Base-by-base conservation (phyloP, 2,329 filamentous ascomycete genomes). In the Ophiocordyceps camponoti-floridani region DNA sequence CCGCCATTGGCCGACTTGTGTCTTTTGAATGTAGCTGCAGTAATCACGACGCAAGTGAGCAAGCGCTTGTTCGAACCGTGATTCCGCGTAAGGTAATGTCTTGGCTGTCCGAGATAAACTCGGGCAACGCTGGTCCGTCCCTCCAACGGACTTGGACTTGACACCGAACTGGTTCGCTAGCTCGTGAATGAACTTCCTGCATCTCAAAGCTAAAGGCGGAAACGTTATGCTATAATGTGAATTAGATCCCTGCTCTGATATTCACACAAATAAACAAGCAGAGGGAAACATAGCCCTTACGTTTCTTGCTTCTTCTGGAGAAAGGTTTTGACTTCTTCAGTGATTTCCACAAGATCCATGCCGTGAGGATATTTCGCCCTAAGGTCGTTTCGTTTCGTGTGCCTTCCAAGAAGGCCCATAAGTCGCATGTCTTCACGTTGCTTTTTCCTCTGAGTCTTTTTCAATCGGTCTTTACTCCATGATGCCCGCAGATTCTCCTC, bases 111-210 rank as follows among this genome's bases (percentile, higher is more conserved):
- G 86, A 50, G 80, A 79, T 2, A 96, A 69, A 1, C 84, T 71
- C 0, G 87, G 83, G 51, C 84, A 85, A 27, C 91, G 78, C 43
- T 76, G 72, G 19, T 74, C 71, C 8, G 81, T 86, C 43, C 73
- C 73, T 2, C 89, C 89, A 18, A 75, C 73, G 0, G 88, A 95
- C 56, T 88, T 85, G 3, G 88, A 94, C 50, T 82, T 89, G 47
- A 96, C 65, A 14, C 77, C 79, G 57, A 95, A 76, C 35, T 72
- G 72, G 53, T 75, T 75, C 12, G 85, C 86, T 37, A 94, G 62
- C 47, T 85, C 75, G 58, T 98, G 91, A 16, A 96, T 70, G 6
- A 78, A 65, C 58, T 85, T 88, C 43, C 91, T 80, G 37, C 80
- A 73, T 41, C 72, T 63, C 48, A 86, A 84, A 46, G 84, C 78